Conservation (phyloP, 108 stramenopile genomes). For the Chaetoceros tenuissimus region DNA sequence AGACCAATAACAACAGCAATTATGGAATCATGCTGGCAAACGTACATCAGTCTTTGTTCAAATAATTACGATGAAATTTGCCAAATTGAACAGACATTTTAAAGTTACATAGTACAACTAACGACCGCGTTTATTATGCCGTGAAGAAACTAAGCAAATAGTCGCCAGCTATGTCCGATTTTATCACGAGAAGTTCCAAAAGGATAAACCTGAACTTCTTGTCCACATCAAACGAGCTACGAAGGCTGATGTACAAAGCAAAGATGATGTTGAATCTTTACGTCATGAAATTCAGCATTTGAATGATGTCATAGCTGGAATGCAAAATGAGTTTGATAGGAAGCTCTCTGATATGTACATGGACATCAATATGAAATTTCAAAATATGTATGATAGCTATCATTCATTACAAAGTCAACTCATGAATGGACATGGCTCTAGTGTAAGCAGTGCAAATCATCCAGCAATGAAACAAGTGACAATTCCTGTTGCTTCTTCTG, state of each 20-base stretch:
- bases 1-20: conserved; percentile 33
- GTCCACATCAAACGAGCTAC: conserved; percentile 56
- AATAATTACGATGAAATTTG: conserved; percentile 32
- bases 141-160: too few species aligned
- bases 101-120: too few species aligned
- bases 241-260: conserved; percentile 56
- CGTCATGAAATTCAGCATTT: conserved; percentile 38
- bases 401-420: conserved; percentile 27
- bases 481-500: neutral
- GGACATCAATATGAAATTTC: conserved; percentile 6
- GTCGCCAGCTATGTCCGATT: conserved; percentile 54
- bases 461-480: too few species aligned
- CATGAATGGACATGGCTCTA: conserved; percentile 29
- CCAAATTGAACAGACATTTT: too few species aligned
- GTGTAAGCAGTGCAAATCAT: conserved; percentile 8
- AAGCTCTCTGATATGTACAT: conserved; percentile 36
- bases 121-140: too few species aligned
- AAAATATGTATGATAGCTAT: conserved; percentile 30
- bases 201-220: conserved; percentile 53
- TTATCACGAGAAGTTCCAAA: conserved; percentile 67
- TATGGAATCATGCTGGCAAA: conserved; percentile 54
- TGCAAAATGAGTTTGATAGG: conserved; percentile 31
- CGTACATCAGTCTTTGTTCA: conserved; percentile 43
- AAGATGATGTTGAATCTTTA: conserved; percentile 56
- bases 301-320: conserved; percentile 17